These are phyloP conservation scores for Paraphoma sp. DNA, from an alignment of 2,329 filamentous ascomycete genomes.

Conservation along the genomic window DNA sequence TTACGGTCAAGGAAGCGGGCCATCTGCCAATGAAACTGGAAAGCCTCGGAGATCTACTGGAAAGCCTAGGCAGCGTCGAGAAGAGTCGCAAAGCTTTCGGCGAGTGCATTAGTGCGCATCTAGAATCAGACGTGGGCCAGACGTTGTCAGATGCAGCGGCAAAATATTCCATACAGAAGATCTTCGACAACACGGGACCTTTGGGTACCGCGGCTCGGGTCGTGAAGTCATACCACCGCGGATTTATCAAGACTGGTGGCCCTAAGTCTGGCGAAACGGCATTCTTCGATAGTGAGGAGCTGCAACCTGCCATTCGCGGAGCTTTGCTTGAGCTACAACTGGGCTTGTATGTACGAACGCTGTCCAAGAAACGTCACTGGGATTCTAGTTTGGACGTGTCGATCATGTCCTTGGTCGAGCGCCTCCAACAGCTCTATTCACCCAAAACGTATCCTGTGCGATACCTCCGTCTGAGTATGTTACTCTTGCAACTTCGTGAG, in stretches of 20 bases:
- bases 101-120: constrained; percentile 67
- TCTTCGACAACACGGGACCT: constrained; percentile 62
- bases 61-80: constrained; percentile 58
- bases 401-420: constrained; percentile 23
- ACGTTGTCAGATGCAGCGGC: constrained; percentile 60
- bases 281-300: constrained; percentile 43
- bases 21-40: constrained; percentile 71
- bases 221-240: constrained; percentile 65
- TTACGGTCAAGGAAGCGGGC: constrained; percentile 64
- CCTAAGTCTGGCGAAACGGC: constrained; percentile 59
- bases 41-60: constrained; percentile 68
- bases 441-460: constrained; percentile 39
- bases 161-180: constrained; percentile 57
- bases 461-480: constrained; percentile 30
- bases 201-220: constrained; percentile 64
- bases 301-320: constrained; percentile 41
- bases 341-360: constrained; percentile 31
- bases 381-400: constrained; percentile 33
- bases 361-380: constrained; percentile 40
- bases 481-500: constrained; percentile 52
- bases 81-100: constrained; percentile 66
- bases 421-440: constrained; percentile 38
- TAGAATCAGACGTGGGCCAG: constrained; percentile 65
- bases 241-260: constrained; percentile 52
- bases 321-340: constrained; percentile 54